Percentiles rank a stretch among this genome's conserved stretches.
These are phyloP conservation scores for Aspergillus pseudonomiae DNA, from an alignment of 2,329 filamentous ascomycete species.

Conservation along the genomic window DNA sequence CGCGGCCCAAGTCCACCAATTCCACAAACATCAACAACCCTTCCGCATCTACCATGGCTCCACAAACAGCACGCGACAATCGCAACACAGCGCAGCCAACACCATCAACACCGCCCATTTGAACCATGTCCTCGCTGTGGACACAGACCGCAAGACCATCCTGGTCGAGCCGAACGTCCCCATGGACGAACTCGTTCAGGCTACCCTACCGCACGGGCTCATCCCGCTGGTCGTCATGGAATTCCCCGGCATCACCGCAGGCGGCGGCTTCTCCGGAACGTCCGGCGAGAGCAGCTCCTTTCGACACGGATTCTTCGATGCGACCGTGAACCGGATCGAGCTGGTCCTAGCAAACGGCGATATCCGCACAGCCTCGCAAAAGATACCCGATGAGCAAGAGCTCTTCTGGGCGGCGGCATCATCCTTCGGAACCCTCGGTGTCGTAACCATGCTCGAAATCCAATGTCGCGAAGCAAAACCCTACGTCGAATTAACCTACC, in stretches of 20 bases:
- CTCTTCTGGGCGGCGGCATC: slow-evolving; percentile 63
- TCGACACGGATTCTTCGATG: slow-evolving; percentile 67
- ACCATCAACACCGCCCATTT: slow-evolving; percentile 70
- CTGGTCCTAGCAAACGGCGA: slow-evolving; percentile 64
- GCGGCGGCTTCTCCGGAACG: slow-evolving; percentile 68
- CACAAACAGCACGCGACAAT: slow-evolving; percentile 73
- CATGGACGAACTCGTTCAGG: slow-evolving; percentile 66
- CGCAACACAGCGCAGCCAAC: slow-evolving; percentile 46
- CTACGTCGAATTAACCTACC: slow-evolving; percentile 66
- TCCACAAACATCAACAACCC: slow-evolving; percentile 56
- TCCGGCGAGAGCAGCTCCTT: slow-evolving; percentile 70
- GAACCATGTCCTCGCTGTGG: slow-evolving; percentile 63
- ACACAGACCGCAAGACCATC: slow-evolving; percentile 56
- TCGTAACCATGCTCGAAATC: slow-evolving; percentile 64
- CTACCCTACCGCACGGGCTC: slow-evolving; percentile 58
- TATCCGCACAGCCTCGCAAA: slow-evolving; percentile 51
- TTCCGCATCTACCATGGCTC: slow-evolving; percentile 79
- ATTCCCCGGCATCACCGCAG: slow-evolving; percentile 70
- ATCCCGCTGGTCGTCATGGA: slow-evolving; percentile 71
- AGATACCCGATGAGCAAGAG: slow-evolving; percentile 49
- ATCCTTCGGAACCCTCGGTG: slow-evolving; percentile 62
- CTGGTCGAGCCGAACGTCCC: slow-evolving; percentile 72
- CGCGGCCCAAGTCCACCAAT: slow-evolving; percentile 31
- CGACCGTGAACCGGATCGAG: slow-evolving; percentile 64
- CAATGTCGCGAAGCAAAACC: slow-evolving; percentile 55